Evolutionary conservation across 2,329 filamentous ascomycete genomes (phyloP).

Genomic region (Paraphoma sp.): DNA sequence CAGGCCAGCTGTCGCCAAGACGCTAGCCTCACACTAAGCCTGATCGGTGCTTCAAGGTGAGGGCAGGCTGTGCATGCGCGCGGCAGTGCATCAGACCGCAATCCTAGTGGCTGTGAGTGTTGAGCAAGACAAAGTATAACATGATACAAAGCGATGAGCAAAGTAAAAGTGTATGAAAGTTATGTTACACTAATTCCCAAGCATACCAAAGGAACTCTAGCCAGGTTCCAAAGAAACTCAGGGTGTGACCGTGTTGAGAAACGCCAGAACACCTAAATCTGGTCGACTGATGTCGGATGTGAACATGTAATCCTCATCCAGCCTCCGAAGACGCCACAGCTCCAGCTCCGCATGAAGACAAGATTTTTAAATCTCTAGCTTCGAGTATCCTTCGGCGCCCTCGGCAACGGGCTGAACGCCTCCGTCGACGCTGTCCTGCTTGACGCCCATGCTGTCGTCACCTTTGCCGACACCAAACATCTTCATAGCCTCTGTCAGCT

Average conservation of each 20-base stretch:
- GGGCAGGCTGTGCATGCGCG: too few species aligned
- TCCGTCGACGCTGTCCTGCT: constrained; percentile 34
- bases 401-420: constrained; percentile 39
- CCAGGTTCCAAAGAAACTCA: background rate
- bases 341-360: background rate
- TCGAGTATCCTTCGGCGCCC: constrained; percentile 41
- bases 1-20: too few species aligned
- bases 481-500: constrained; percentile 43
- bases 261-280: background rate
- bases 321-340: background rate
- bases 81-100: too few species aligned
- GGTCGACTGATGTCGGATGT: background rate
- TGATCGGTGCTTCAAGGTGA: too few species aligned
- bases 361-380: constrained; percentile 39
- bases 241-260: background rate
- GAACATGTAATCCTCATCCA: background rate
- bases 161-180: background rate
- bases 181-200: background rate
- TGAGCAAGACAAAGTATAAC: too few species aligned
- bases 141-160: too few species aligned
- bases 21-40: too few species aligned
- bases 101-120: too few species aligned
- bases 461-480: constrained; percentile 46
- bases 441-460: constrained; percentile 43
- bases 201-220: background rate